phyloP scores from a whole-genome alignment of 805 yeast genomes.

The Clavispora asparagi region DNA sequence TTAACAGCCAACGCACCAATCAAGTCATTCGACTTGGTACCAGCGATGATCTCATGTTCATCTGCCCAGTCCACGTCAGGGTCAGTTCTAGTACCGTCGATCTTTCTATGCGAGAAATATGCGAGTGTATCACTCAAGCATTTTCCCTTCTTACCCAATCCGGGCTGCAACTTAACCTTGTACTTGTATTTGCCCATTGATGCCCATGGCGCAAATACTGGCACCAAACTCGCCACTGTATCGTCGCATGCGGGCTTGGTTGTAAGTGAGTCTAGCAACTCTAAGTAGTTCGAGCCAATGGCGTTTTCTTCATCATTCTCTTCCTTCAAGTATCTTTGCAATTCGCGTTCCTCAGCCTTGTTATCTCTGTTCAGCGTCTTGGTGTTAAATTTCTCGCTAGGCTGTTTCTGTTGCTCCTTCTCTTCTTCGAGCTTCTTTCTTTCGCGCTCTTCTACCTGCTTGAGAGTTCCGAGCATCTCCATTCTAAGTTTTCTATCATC shows the following conservation, averaged over 20 bases:
- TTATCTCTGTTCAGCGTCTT: slow-evolving; percentile 38
- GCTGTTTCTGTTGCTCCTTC: slow-evolving; percentile 22
- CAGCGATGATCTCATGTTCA: slow-evolving; percentile 53
- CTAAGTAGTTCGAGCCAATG: slow-evolving; percentile 28
- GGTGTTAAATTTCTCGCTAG: slow-evolving; percentile 17
- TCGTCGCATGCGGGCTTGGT: slow-evolving; percentile 47
- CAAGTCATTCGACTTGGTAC: slow-evolving; percentile 60
- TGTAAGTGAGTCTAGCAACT: slow-evolving; percentile 42
- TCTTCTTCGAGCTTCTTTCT: slow-evolving; percentile 16
- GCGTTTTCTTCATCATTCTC: slow-evolving; percentile 30
- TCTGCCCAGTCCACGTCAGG: slow-evolving; percentile 64
- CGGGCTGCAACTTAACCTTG: slow-evolving; percentile 79
- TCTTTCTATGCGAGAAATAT: slow-evolving; percentile 46
- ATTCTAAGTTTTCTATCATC: slow-evolving; percentile 72
- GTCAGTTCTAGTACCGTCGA: slow-evolving; percentile 41
- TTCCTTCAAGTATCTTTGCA: slow-evolving; percentile 37
- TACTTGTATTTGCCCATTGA: slow-evolving; percentile 70
- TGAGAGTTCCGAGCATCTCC: slow-evolving; percentile 80
- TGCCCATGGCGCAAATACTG: slow-evolving; percentile 92
- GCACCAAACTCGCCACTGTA: slow-evolving; percentile 57
- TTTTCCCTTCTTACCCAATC: slow-evolving; percentile 81
- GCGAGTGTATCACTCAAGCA: slow-evolving; percentile 65
- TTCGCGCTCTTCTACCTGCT: slow-evolving; percentile 39
- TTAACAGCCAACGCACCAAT: slow-evolving; percentile 64
- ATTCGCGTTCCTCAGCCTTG: slow-evolving; percentile 41